Percentiles rank a stretch among this genome's conserved stretches.
These are phyloP conservation scores for Colletotrichum scovillei DNA, from an alignment of 2,329 filamentous ascomycete species.

Conservation along the genomic window DNA sequence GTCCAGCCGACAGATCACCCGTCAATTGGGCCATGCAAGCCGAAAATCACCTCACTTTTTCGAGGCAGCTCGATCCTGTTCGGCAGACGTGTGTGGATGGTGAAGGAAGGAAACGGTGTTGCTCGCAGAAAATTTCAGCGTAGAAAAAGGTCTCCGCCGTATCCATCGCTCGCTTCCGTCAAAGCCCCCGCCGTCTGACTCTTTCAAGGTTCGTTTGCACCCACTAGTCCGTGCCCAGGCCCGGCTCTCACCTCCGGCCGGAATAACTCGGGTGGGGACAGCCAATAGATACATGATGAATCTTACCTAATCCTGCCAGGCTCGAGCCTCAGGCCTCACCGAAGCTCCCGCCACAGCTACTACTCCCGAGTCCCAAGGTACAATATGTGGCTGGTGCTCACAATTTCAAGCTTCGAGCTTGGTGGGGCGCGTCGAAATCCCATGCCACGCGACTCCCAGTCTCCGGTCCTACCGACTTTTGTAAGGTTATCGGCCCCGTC, in stretches of 20 bases:
- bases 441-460: conserved; percentile 10
- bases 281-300: background rate
- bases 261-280: conserved; percentile 15
- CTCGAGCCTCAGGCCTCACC: rapidly evolving
- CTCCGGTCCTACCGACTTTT: conserved; percentile 8
- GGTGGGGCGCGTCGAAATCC: conserved; percentile 24
- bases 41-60: conserved; percentile 28
- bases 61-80: conserved; percentile 27
- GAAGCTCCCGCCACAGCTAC: background rate
- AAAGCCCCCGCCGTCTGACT: conserved; percentile 18
- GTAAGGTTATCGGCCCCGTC: background rate
- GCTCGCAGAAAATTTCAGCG: conserved; percentile 30
- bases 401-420: background rate
- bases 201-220: conserved; percentile 17
- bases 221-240: background rate
- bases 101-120: background rate
- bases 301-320: too few species aligned
- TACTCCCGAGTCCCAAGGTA: too few species aligned
- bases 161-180: conserved; percentile 31
- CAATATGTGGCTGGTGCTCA: background rate
- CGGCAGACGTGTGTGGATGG: conserved; percentile 34
- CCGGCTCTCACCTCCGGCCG: background rate
- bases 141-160: conserved; percentile 31
- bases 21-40: conserved; percentile 38
- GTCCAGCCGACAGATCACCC: conserved; percentile 35